Evolutionary conservation across 2,329 filamentous ascomycete genomes (phyloP).

Genomic region (Chalaropsis thielavioides): DNA sequence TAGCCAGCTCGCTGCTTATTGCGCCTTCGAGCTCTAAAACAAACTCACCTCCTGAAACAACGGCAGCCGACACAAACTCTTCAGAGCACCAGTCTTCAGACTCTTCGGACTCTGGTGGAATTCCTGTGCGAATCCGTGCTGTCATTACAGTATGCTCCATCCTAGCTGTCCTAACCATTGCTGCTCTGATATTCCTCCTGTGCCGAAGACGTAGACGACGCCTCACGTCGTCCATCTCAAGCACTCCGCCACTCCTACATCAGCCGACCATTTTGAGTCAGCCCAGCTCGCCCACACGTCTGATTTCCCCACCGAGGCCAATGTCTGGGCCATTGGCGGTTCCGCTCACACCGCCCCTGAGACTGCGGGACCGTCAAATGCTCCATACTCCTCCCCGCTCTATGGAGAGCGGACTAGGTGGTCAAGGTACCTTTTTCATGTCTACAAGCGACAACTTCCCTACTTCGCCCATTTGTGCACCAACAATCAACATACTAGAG

Average conservation of each 20-base stretch:
- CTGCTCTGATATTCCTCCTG: slow-evolving; percentile 9
- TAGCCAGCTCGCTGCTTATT: not conserved
- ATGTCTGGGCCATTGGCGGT: not conserved
- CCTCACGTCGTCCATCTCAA: slow-evolving; percentile 3
- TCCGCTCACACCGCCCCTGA: slow-evolving; percentile 11
- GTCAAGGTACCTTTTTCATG: slow-evolving; percentile 12
- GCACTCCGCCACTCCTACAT: slow-evolving; percentile 5
- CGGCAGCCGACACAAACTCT: not conserved
- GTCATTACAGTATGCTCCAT: slow-evolving; percentile 14
- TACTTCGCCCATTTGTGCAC: slow-evolving; percentile 12
- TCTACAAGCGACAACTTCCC: slow-evolving; percentile 6
- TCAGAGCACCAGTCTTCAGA: not conserved
- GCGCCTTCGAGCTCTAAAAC: not conserved
- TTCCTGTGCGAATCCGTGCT: slow-evolving; percentile 9
- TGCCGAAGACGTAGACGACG: slow-evolving; percentile 1
- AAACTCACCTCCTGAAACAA: not conserved
- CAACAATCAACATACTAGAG: slow-evolving; percentile 9
- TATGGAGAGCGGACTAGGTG: slow-evolving; percentile 10
- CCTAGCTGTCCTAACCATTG: slow-evolving; percentile 4
- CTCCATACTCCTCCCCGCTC: slow-evolving; percentile 14
- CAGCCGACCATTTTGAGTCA: slow-evolving; percentile 2
- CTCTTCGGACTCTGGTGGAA: not conserved
- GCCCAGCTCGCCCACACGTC: not conserved
- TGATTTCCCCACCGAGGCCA: slow-evolving; percentile 5
- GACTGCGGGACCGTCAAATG: slow-evolving; percentile 12